Conservation (phyloP, 805 yeast species). For the Monosporozyma yasuniensis region DNA sequence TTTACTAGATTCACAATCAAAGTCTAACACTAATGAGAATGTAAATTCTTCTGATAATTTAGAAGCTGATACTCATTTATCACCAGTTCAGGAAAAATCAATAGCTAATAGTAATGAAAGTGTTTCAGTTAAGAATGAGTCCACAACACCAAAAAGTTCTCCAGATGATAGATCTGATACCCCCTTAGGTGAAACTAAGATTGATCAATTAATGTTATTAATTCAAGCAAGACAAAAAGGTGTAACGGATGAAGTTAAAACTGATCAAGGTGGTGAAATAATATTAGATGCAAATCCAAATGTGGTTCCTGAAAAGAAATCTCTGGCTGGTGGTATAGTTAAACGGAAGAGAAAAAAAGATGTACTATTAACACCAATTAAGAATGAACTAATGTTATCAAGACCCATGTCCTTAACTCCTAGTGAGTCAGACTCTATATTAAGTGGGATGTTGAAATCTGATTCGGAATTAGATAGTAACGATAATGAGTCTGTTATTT, state of each 20-base stretch:
- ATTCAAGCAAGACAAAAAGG: slow-evolving; percentile 83
- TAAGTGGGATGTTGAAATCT: background rate
- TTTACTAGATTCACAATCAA: background rate
- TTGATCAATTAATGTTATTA: slow-evolving; percentile 84
- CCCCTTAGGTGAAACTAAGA: slow-evolving; percentile 74
- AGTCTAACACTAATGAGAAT: background rate
- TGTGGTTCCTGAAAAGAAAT: slow-evolving; percentile 35
- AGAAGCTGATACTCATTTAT: background rate
- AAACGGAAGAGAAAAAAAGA: slow-evolving; percentile 37
- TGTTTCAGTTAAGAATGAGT: background rate
- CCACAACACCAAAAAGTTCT: background rate
- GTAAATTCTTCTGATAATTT: background rate
- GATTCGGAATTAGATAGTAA: background rate
- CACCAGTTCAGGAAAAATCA: slow-evolving; percentile 35
- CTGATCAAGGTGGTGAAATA: slow-evolving; percentile 62
- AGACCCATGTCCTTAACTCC: background rate
- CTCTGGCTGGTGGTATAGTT: slow-evolving; percentile 73
- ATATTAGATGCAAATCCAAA: slow-evolving; percentile 41
- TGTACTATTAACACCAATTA: background rate
- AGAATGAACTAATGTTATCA: background rate
- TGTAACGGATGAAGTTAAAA: slow-evolving; percentile 51
- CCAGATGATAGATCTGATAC: slow-evolving; percentile 14
- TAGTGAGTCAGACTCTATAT: background rate
- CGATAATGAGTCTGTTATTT: background rate
- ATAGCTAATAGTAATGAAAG: background rate